phyloP scores from a whole-genome alignment of 805 yeast species.

The Brettanomyces custersianus region DNA sequence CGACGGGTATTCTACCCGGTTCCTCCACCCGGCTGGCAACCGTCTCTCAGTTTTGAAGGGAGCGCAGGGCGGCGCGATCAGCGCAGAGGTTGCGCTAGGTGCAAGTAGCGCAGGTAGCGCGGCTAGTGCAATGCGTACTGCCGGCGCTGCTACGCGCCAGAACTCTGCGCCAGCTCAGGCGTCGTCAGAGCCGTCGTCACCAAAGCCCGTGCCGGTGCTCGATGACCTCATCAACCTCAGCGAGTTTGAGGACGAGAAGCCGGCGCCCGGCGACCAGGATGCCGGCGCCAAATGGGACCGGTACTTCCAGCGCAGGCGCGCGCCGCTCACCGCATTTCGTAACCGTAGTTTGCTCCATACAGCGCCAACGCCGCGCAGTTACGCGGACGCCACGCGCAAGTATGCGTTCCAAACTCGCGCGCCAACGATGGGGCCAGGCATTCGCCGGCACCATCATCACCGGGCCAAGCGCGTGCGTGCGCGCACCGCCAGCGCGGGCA shows the following conservation, averaged over 20 bases:
- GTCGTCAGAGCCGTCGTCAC: slow-evolving; percentile 3
- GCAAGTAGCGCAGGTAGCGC: too few relatives aligned
- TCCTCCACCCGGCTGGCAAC: slow-evolving; percentile 44
- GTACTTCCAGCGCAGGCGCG: slow-evolving; percentile 31
- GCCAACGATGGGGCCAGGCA: background rate
- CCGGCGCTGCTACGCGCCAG: too few relatives aligned
- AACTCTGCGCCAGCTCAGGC: background rate
- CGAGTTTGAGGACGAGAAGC: slow-evolving; percentile 58
- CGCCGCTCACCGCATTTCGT: slow-evolving; percentile 87
- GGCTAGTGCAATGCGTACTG: too few relatives aligned
- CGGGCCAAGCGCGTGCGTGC: too few relatives aligned
- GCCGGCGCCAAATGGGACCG: slow-evolving; percentile 1
- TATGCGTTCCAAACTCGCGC: slow-evolving; percentile 12
- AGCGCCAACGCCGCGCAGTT: slow-evolving; percentile 1
- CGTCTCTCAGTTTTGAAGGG: slow-evolving; percentile 19
- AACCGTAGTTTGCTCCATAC: slow-evolving; percentile 50
- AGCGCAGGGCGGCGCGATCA: slow-evolving; percentile 4
- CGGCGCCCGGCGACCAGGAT: slow-evolving; percentile 11
- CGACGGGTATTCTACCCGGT: slow-evolving; percentile 87
- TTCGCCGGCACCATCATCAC: slow-evolving; percentile 3
- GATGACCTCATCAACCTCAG: slow-evolving; percentile 86
- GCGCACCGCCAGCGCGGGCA: too few relatives aligned
- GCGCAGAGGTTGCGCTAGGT: background rate
- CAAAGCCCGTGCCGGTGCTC: slow-evolving; percentile 20
- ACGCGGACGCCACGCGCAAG: slow-evolving; percentile 12